A percentile compares a stretch with the other conserved stretches of the same genome.
phyloP scores from a whole-genome alignment of 371 early-diverging fungal genomes.

The Haplosporangium sp. region DNA sequence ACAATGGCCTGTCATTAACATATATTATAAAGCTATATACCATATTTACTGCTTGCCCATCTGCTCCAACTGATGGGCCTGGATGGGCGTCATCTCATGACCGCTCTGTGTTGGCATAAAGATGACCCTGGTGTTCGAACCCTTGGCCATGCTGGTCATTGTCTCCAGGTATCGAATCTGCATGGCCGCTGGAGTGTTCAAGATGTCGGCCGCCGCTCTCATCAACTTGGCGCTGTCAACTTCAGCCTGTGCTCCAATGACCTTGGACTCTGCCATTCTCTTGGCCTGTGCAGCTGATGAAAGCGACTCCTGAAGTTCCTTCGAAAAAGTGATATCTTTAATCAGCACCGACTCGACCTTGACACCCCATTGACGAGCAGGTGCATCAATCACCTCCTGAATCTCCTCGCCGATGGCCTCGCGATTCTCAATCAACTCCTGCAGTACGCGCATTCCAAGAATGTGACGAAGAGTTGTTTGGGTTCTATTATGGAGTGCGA shows the following conservation, averaged over 20 bases:
- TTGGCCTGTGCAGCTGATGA: constrained; percentile 93
- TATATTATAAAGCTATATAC: too few species aligned
- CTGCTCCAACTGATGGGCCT: constrained; percentile 52
- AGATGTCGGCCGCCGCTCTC: constrained; percentile 86
- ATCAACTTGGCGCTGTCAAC: constrained; percentile 93
- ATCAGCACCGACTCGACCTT: constrained; percentile 83
- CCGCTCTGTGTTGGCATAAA: constrained; percentile 66
- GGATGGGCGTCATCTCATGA: constrained; percentile 33
- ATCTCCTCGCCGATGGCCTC: constrained; percentile 89
- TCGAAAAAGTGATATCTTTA: constrained; percentile 85
- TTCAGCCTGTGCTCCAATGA: constrained; percentile 92
- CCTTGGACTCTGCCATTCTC: constrained; percentile 89
- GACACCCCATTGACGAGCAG: constrained; percentile 85
- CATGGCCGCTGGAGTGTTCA: constrained; percentile 62
- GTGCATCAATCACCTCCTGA: constrained; percentile 72
- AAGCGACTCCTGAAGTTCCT: constrained; percentile 85
- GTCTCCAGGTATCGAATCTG: constrained; percentile 93
- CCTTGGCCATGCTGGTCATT: constrained; percentile 77
- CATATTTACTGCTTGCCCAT: constrained; percentile 30
- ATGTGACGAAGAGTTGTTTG: constrained; percentile 83
- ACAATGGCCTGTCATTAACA: too few species aligned
- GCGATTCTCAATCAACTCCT: constrained; percentile 90
- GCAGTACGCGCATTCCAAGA: constrained; percentile 71
- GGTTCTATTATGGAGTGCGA: constrained; percentile 58
- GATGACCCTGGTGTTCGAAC: constrained; percentile 71